Percentiles rank a stretch among this genome's conserved stretches.
These are phyloP conservation scores for Phaeosphaeriaceae sp. DNA, from an alignment of 2,329 filamentous ascomycete species.

Conservation along the genomic window DNA sequence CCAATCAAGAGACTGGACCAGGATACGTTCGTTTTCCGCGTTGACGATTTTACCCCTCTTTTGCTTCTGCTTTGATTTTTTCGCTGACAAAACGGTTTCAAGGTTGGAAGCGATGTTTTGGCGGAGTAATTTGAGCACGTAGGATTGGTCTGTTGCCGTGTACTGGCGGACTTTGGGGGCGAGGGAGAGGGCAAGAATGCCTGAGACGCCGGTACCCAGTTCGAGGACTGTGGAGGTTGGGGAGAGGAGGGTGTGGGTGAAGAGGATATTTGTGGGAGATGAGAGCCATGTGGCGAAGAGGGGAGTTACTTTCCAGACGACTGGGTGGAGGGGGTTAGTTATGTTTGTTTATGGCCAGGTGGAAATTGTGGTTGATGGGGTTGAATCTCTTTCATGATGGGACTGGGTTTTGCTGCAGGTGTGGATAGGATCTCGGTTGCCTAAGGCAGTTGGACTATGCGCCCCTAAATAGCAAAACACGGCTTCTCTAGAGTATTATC, in stretches of 20 bases:
- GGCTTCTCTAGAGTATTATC: too few species aligned
- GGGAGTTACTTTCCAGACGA: constrained; percentile 91
- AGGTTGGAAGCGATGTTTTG: constrained; percentile 74
- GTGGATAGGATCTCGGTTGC: too few species aligned
- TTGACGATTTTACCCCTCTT: too few species aligned
- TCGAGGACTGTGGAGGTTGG: constrained; percentile 71
- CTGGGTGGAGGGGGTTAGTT: constrained; percentile 49
- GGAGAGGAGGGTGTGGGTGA: constrained; percentile 60
- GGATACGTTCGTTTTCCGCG: constrained; percentile 14
- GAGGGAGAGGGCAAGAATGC: constrained; percentile 74
- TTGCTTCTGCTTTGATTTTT: constrained; percentile 15
- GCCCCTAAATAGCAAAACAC: too few species aligned
- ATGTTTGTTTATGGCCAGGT: not conserved
- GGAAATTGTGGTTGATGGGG: too few species aligned
- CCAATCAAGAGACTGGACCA: constrained; percentile 74
- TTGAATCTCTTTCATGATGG: too few species aligned
- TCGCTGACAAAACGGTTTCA: constrained; percentile 14
- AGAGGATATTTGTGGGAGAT: constrained; percentile 67
- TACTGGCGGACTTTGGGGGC: constrained; percentile 68
- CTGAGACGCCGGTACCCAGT: constrained; percentile 87
- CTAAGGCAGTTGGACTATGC: too few species aligned
- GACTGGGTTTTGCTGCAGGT: too few species aligned
- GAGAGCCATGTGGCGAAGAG: constrained; percentile 81
- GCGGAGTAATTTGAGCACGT: constrained; percentile 77
- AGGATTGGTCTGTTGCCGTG: constrained; percentile 85